Evolutionary conservation across 768 basidiomycete species (phyloP).

Genomic region (Naganishia vaughanmartiniae): DNA sequence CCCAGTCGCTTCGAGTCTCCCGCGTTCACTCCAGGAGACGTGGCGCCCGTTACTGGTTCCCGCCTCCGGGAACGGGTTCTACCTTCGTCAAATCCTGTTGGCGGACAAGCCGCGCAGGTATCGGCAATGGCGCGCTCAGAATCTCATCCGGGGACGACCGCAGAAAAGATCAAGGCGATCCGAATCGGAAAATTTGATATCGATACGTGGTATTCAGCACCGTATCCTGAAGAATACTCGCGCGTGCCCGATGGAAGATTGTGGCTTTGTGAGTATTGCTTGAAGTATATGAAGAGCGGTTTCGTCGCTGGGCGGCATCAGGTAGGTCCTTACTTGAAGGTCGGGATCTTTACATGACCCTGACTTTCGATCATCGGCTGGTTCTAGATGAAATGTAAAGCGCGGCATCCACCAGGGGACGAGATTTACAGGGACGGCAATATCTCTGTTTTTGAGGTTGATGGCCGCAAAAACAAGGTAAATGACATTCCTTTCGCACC

Average conservation of each 20-base stretch:
- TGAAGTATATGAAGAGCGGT: conserved; percentile 95
- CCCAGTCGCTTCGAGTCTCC: conserved; percentile 9
- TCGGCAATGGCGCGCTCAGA: conserved; percentile 21
- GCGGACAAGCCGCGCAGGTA: not conserved
- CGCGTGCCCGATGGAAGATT: conserved; percentile 83
- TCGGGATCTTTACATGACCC: no score
- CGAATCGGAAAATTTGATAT: conserved; percentile 89
- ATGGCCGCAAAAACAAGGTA: conserved; percentile 95
- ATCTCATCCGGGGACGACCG: conserved; percentile 56
- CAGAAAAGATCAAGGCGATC: conserved; percentile 68
- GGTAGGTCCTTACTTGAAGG: conserved; percentile 56
- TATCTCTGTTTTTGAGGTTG: conserved; percentile 93
- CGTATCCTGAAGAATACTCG: conserved; percentile 96
- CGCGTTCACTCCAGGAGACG: not conserved
- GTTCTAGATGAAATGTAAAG: conserved; percentile 84
- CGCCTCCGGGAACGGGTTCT: conserved; percentile 43
- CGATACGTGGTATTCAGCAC: conserved; percentile 98
- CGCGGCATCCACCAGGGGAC: conserved; percentile 91
- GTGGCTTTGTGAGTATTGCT: conserved; percentile 96
- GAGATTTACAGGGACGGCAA: conserved; percentile 90
- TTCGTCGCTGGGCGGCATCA: conserved; percentile 82
- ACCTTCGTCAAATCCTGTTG: conserved; percentile 31
- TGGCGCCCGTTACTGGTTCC: not conserved
- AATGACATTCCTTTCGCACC: conserved; percentile 6
- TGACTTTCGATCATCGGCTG: not conserved